Conservation (phyloP, 179 eudicot genomes). For the Gypsophila paniculata region DNA sequence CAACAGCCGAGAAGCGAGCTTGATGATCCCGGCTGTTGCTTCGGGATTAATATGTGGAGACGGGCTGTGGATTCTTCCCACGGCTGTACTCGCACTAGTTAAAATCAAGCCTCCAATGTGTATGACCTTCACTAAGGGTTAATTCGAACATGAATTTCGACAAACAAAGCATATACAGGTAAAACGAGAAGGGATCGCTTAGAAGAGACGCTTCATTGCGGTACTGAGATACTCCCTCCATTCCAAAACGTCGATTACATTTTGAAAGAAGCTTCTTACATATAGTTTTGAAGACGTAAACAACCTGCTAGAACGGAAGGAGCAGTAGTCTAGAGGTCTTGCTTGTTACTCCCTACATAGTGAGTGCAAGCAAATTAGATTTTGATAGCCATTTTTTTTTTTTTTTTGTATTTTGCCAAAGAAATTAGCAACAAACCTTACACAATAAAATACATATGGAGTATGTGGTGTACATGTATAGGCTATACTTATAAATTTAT, state of each 20-base stretch:
- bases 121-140: slow-evolving; percentile 44
- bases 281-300: too few species aligned
- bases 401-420: slow-evolving; percentile 5
- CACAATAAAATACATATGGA: too few species aligned
- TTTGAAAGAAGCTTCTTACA: too few species aligned
- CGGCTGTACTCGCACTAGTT: slow-evolving; percentile 57
- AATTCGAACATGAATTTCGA: background rate
- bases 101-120: slow-evolving; percentile 67
- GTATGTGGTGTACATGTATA: too few species aligned
- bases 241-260: too few species aligned
- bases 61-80: slow-evolving; percentile 76
- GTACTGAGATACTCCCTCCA: background rate
- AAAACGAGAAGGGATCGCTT: background rate
- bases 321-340: background rate
- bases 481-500: too few species aligned
- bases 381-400: background rate
- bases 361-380: background rate
- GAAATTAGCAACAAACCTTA: background rate
- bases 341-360: background rate
- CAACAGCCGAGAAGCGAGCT: slow-evolving; percentile 40
- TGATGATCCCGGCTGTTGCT: slow-evolving; percentile 83
- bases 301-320: too few species aligned
- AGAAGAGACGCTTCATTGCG: background rate
- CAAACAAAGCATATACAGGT: background rate
- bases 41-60: slow-evolving; percentile 89